Evolutionary conservation across 192 early-diverging fungal species (phyloP).

Genomic region (Podila clonocystis): DNA sequence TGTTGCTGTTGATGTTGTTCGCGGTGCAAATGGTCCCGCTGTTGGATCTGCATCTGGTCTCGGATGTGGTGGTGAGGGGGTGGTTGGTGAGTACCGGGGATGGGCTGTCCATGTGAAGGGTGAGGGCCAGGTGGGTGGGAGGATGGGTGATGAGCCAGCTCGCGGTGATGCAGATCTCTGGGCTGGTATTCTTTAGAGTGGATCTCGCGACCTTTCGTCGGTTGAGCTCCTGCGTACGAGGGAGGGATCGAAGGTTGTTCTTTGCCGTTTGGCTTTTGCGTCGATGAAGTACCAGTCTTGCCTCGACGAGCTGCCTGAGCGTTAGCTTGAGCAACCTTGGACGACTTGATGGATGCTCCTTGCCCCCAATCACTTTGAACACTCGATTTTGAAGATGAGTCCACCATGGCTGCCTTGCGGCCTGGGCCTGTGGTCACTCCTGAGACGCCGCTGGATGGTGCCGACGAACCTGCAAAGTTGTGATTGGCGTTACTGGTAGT

Average conservation of each 20-base stretch:
- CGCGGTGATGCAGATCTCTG: conserved; percentile 32
- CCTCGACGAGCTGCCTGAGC: conserved; percentile 11
- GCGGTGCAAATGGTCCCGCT: conserved; percentile 3
- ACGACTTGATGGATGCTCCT: conserved; percentile 14
- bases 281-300: background rate
- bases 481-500: conserved; percentile 33
- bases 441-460: conserved; percentile 11
- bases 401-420: conserved; percentile 29
- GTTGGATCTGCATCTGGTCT: conserved; percentile 1
- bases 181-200: conserved; percentile 49
- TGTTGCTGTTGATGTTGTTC: conserved; percentile 8
- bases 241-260: conserved; percentile 12
- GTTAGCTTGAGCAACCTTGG: conserved; percentile 2
- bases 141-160: conserved; percentile 18
- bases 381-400: conserved; percentile 3
- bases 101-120: conserved; percentile 22
- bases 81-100: background rate
- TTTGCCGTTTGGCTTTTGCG: conserved; percentile 22
- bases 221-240: background rate
- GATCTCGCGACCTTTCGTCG: conserved; percentile 40
- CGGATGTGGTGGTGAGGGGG: conserved; percentile 27
- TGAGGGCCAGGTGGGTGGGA: background rate
- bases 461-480: conserved; percentile 30
- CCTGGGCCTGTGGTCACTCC: background rate
- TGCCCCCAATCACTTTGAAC: conserved; percentile 35